Evolutionary conservation across 1,284 basidiomycete species (phyloP).

Genomic region (Cryptococcus sp.): DNA sequence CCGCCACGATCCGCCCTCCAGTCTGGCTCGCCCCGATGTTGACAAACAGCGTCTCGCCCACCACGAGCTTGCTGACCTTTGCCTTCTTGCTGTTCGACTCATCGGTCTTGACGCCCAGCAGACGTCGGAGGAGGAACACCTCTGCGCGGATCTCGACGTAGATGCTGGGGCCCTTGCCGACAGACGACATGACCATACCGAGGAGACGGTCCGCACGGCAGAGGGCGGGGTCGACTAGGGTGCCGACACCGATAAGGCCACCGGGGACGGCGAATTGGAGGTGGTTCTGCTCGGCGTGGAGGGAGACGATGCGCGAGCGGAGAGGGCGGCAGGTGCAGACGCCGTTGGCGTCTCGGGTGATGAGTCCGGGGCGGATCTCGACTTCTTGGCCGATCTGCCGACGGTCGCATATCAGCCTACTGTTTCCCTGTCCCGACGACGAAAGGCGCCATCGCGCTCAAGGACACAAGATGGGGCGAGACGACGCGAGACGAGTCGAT

Average conservation of each 20-base stretch:
- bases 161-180: slow-evolving; percentile 88
- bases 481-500: neutral
- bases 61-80: slow-evolving; percentile 83
- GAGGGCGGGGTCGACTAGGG: slow-evolving; percentile 91
- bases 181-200: slow-evolving; percentile 91
- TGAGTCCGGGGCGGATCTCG: slow-evolving; percentile 95
- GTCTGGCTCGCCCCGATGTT: slow-evolving; percentile 94
- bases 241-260: slow-evolving; percentile 96
- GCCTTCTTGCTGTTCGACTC: slow-evolving; percentile 86
- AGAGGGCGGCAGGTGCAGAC: slow-evolving; percentile 91
- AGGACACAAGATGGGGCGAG: neutral
- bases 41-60: slow-evolving; percentile 89
- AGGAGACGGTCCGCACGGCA: slow-evolving; percentile 96
- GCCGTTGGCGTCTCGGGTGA: slow-evolving; percentile 90
- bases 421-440: neutral
- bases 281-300: slow-evolving; percentile 93
- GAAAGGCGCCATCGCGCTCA: neutral
- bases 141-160: slow-evolving; percentile 66
- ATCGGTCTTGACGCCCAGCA: slow-evolving; percentile 97
- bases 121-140: slow-evolving; percentile 83
- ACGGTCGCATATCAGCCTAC: neutral
- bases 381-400: slow-evolving; percentile 78
- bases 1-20: slow-evolving; percentile 83
- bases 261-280: slow-evolving; percentile 95
- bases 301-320: slow-evolving; percentile 82